Base-by-base conservation (phyloP, 441 rosid species). In the Manihot esculenta region DNA sequence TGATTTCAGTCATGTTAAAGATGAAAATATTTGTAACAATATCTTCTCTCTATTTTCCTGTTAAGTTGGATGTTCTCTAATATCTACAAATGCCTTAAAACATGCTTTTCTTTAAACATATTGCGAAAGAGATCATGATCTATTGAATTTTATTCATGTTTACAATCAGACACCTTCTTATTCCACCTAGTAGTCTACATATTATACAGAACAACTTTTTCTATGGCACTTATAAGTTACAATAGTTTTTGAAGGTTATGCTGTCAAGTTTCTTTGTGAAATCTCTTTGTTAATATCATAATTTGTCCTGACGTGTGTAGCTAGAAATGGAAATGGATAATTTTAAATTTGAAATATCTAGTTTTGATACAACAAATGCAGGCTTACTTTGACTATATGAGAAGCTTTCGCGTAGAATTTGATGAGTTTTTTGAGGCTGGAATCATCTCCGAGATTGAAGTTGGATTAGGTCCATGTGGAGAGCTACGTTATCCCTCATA, bases 301-400 rank as follows among this genome's bases (percentile, higher is more conserved):
- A 9, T 57, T 53, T 4, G 1, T 67, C 61, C 33, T 38, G 17
- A 48, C 35, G 13, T 20, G 24, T 2, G 26, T 53, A 14, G 9
- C 53, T 49, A 51, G 47, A 38, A 51, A 24, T 45, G 14, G 41
- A 38, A 58, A 13, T 42, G 18, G 11, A 47, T 41, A 21, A 41
- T 49, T 50, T 38, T 69, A 27, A 69, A 33, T n/a, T 75, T 15
- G 21, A 70, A 50, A 18, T 24, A 18, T 58, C 5, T 42, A 27
- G 17, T 23, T 53, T 60, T 41, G 14, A 47, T 41, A 12, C 50
- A 76, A 62, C 33, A 72, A 66, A 53, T 77, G 71, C 84, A 96
- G 99, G 98, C 93, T 64, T 96, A 96, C 87, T 96, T 89, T 78
- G 99, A 96, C 76, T 93, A 81, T 84, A 90, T 96, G 99, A 89